Evolutionary conservation across 1,284 basidiomycete genomes (phyloP).

Genomic region (Ganoderma resinaceum): DNA sequence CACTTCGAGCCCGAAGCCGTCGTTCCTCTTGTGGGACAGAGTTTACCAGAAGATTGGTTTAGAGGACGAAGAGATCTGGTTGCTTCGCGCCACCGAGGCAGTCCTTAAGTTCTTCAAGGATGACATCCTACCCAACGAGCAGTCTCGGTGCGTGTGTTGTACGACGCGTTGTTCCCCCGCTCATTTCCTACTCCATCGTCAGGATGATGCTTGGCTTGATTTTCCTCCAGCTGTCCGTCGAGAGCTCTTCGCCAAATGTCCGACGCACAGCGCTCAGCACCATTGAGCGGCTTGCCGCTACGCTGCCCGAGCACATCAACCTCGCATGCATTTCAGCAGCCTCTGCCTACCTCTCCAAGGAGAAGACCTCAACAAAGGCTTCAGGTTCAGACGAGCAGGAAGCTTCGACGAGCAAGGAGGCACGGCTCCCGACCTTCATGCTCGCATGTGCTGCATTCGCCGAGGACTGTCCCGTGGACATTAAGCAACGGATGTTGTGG

Average conservation of each 20-base stretch:
- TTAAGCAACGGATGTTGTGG: constrained; percentile 55
- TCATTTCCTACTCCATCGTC: constrained; percentile 4
- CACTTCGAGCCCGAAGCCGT: constrained; percentile 68
- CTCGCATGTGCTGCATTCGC: constrained; percentile 54
- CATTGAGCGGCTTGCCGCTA: constrained; percentile 46
- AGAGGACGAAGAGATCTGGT: constrained; percentile 78
- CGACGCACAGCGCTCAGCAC: constrained; percentile 55
- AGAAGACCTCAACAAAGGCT: constrained; percentile 23
- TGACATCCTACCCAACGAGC: constrained; percentile 63
- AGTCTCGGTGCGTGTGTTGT: constrained; percentile 57
- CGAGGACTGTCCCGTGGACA: constrained; percentile 45
- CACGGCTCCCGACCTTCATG: constrained; percentile 57
- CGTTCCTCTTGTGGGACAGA: constrained; percentile 89
- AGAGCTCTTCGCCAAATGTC: constrained; percentile 59
- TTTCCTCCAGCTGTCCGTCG: constrained; percentile 72
- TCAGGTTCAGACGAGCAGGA: constrained; percentile 39
- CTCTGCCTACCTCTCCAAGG: constrained; percentile 48
- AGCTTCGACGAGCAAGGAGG: constrained; percentile 50
- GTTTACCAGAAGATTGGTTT: constrained; percentile 78
- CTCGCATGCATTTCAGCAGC: constrained; percentile 65
- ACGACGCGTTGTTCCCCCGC: neutral
- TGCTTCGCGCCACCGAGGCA: constrained; percentile 72
- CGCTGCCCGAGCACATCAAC: constrained; percentile 55
- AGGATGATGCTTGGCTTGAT: constrained; percentile 58
- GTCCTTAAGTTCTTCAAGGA: constrained; percentile 56